phyloP scores from a whole-genome alignment of 306 rosid species.

The Cercis canadensis region DNA sequence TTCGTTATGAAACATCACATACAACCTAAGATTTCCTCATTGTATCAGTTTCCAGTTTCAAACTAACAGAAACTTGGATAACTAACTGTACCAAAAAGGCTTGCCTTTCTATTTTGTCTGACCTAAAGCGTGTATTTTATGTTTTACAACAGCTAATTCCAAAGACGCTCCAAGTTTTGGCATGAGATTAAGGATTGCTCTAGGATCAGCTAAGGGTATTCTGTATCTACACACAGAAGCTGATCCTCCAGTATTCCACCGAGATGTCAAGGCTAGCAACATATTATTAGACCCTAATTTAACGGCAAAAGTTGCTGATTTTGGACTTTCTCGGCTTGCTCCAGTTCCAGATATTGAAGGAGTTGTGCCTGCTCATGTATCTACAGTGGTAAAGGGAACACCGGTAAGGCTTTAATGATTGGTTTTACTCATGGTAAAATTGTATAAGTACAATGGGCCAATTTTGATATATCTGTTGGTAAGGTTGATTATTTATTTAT shows the following conservation, averaged over 20 bases:
- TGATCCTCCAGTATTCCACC: conserved; percentile 96
- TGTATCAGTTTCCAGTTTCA: conserved; percentile 4
- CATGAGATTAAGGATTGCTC: conserved; percentile 75
- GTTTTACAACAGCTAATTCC: conserved; percentile 52
- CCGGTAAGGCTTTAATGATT: conserved; percentile 72
- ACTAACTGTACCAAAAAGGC: not conserved
- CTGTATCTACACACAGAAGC: conserved; percentile 92
- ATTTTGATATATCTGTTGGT: no score
- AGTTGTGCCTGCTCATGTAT: conserved; percentile 70
- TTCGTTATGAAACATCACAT: no score
- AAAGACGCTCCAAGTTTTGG: conserved; percentile 70
- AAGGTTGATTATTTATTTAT: no score
- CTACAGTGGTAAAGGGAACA: conserved; percentile 94
- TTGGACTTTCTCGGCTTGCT: conserved; percentile 97
- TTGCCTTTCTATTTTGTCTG: conserved; percentile 19
- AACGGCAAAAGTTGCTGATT: conserved; percentile 87
- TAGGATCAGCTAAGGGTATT: conserved; percentile 90
- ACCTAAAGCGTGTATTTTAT: conserved; percentile 11
- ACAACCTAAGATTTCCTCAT: no score
- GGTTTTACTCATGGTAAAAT: conserved; percentile 13
- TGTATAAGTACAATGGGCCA: not conserved
- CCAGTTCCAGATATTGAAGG: conserved; percentile 89
- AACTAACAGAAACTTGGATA: not conserved
- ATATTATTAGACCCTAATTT: conserved; percentile 80
- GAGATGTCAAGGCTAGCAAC: conserved; percentile 96